A percentile compares a stretch with the other conserved stretches of the same genome.
These are phyloP conservation scores for Gyromitra esculenta DNA, from an alignment of 2,329 filamentous ascomycete genomes.

Conservation along the genomic window DNA sequence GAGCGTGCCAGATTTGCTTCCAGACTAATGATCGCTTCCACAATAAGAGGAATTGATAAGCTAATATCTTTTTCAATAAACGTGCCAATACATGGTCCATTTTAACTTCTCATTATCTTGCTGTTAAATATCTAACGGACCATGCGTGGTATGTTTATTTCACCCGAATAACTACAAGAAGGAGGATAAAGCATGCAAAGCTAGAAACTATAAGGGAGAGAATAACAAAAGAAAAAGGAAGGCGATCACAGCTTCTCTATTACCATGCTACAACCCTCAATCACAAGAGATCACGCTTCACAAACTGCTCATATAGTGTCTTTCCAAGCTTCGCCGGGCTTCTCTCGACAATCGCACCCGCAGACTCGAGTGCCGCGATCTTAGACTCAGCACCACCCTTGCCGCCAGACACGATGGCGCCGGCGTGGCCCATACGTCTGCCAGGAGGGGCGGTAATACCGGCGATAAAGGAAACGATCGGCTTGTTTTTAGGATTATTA, in stretches of 20 bases:
- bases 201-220: conserved; percentile 30
- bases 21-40: not conserved
- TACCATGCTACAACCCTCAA: conserved; percentile 32
- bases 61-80: conserved; percentile 1
- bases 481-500: conserved; percentile 68
- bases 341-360: conserved; percentile 95
- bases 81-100: conserved; percentile 5
- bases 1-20: not conserved
- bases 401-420: conserved; percentile 94
- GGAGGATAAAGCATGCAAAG: conserved; percentile 30
- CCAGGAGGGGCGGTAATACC: conserved; percentile 72
- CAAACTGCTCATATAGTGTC: conserved; percentile 92
- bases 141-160: conserved; percentile 46
- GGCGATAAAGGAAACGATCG: conserved; percentile 77
- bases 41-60: conserved; percentile 6
- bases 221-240: conserved; percentile 28
- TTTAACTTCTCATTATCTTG: conserved; percentile 5
- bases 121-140: conserved; percentile 12
- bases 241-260: conserved; percentile 37
- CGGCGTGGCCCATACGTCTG: conserved; percentile 82
- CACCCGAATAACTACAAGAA: conserved; percentile 50
- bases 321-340: conserved; percentile 92
- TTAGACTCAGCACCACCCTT: conserved; percentile 99
- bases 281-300: conserved; percentile 94
- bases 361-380: conserved; percentile 91